phyloP scores from a whole-genome alignment of 768 basidiomycete genomes.

The Dacryopinax spathularia region DNA sequence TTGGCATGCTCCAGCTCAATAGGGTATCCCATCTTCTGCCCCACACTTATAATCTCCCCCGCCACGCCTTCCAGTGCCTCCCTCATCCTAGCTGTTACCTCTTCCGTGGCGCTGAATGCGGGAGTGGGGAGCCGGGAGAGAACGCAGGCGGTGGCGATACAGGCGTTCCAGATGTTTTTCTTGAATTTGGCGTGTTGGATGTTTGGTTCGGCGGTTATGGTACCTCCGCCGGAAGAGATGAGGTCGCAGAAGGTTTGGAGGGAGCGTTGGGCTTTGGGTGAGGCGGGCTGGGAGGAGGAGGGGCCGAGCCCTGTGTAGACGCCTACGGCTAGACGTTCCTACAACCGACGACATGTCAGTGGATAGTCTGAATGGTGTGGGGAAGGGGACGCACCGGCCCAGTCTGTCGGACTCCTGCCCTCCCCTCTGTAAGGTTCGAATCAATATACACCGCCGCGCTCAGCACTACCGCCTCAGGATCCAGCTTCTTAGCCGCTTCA shows the following conservation, averaged over 20 bases:
- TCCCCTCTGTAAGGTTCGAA: conserved; percentile 5
- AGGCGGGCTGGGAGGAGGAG: neutral
- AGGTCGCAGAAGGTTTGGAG: conserved; percentile 9
- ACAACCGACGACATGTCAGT: neutral
- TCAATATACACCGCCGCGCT: conserved; percentile 10
- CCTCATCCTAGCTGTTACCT: neutral
- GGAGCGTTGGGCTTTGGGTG: neutral
- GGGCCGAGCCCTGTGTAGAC: neutral
- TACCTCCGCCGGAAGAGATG: conserved; percentile 5
- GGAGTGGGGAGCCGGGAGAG: neutral
- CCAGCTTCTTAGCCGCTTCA: conserved; percentile 13
- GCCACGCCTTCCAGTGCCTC: neutral
- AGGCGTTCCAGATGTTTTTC: conserved; percentile 7
- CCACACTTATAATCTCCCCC: neutral
- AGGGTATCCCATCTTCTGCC: neutral
- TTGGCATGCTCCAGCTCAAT: neutral
- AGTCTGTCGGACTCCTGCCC: conserved; percentile 10
- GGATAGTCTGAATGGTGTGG: neutral
- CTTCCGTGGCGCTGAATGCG: neutral
- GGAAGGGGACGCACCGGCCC: conserved; percentile 3
- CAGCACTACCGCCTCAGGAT: conserved; percentile 17
- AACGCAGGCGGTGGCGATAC: neutral
- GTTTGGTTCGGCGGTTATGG: conserved; percentile 7
- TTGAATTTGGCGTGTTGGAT: conserved; percentile 10
- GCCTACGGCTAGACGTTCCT: neutral